Conservation (phyloP, 768 basidiomycete genomes). For the Rubroboletus satanas region DNA sequence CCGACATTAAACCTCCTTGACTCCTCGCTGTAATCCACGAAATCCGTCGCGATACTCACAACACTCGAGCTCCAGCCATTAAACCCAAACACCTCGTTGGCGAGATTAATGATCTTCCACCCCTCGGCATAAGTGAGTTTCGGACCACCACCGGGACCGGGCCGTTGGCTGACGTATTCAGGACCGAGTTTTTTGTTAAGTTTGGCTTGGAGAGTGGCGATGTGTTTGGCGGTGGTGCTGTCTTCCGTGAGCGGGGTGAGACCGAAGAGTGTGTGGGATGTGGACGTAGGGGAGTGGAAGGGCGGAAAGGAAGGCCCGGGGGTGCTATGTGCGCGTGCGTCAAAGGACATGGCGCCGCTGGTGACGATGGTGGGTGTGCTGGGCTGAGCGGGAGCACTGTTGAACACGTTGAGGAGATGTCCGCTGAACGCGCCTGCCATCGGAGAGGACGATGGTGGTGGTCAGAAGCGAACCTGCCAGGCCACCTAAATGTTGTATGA, state of each 20-base stretch:
- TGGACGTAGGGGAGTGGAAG: constrained; percentile 1
- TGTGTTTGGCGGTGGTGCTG: constrained; percentile 48
- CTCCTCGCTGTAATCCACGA: constrained; percentile 71
- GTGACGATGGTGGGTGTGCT: constrained; percentile 37
- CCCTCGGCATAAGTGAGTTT: constrained; percentile 95
- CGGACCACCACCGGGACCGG: constrained; percentile 80
- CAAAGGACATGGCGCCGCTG: constrained; percentile 59
- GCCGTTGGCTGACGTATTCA: constrained; percentile 85
- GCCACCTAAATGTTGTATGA: too few species aligned
- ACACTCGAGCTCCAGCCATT: constrained; percentile 91
- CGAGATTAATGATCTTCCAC: constrained; percentile 97
- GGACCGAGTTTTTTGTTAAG: constrained; percentile 89
- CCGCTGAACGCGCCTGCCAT: constrained; percentile 63
- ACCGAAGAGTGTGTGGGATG: neutral
- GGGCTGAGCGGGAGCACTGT: constrained; percentile 10
- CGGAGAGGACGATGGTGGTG: constrained; percentile 6
- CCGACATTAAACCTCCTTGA: constrained; percentile 64
- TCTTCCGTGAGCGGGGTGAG: constrained; percentile 46
- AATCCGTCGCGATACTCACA: constrained; percentile 71
- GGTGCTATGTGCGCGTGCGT: constrained; percentile 49
- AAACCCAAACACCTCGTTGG: constrained; percentile 98
- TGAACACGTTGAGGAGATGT: constrained; percentile 51
- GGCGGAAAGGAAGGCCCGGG: constrained; percentile 15
- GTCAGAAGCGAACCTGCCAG: constrained; percentile 10
- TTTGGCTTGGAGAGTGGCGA: constrained; percentile 74